Base-by-base conservation (phyloP, 495 filamentous ascomycete species). In the Talaromyces wortmannii region DNA sequence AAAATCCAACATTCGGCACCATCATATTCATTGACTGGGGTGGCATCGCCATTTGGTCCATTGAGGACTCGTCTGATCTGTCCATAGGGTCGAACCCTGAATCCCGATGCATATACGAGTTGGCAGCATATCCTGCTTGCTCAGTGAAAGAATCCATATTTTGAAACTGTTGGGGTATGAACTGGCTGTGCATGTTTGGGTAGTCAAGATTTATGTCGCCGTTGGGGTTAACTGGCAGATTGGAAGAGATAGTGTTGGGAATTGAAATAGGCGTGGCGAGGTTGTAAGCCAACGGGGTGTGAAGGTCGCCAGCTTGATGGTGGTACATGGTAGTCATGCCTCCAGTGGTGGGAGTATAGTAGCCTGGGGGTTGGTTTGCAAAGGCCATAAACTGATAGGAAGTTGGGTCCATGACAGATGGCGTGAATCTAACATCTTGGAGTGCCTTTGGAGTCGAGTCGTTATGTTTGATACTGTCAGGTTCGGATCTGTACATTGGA, bases 331-430 rank as follows among this genome's bases (percentile, higher is more conserved):
- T 84, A 61, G 88, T 91, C 45, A 86, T 84, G n/a, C 88, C 89
- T 31, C 87, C 88, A 3, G 91, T 89, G 1, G 90, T 95, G 2
- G 92, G 92, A 0, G 89, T 92, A 66, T 95, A 96, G 68, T 95
- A 91, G 17, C 87, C 87, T 23, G 86, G 83, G 42, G 84, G 81
- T 52, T 96, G 90, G 61, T 85, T 89, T 55, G 84, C 85, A 58
- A 94, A 88, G 45, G 76, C 75, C 52, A 83, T 72, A 71, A 96
- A 96, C 5, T 83, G 80, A 60, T 91, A 90, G 4, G 90, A 85
- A 62, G 82, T 88, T 13, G 91, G 84, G 58, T 97, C 92, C 63
- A 97, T 78, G 32, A 92, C 78, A 16, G 91, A 91, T 8, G 91
- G 88, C 2, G 91, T 94, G 64, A 94, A 94, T 48, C 88, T 78